Evolutionary conservation across 805 yeast genomes (phyloP), one percentile per base, ranked within the genome.

Genomic region (Ogataea siamensis): DNA sequence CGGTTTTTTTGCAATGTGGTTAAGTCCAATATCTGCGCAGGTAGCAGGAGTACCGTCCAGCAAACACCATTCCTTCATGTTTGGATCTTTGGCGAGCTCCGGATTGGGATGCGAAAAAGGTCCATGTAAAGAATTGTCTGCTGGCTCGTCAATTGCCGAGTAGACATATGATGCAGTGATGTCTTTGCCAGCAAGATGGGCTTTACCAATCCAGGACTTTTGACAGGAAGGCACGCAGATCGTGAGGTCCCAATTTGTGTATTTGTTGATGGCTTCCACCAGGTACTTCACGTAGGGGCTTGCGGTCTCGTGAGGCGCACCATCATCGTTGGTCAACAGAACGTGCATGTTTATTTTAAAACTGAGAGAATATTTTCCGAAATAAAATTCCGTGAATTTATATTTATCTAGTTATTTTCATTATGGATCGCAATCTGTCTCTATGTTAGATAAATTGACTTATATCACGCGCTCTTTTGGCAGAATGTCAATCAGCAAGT

Each of bases 171-270:
- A 67, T 1, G 83, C 75, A 2, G 76, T 64, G 27, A 83, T 66
- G 18, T 76, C 73, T 46, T 74, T 72, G 5, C 87, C 91, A 0
- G 94, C 94, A 54, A 93, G 79, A 66, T 89, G 97, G 5, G 99
- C 98, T 60, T 93, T 93, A 24, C 96, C 96, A 40, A 88, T 91
- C 99, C 99, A 93, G 10, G 97, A 89, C 51, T 93, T 69, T 52
- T 76, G 81, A 40, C 87, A 95, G 37, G 79, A 74, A 9, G 99
- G 99, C 3, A 93, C 82, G 18, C 83, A 88, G 14, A 89, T 79
- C 16, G 88, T 78, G 21, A 89, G 63, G 18, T 83, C 76, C 98
- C 98, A 91, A 56, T 86, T 78, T 5, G 96, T 86, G 37, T 67
- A 51, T 28, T 68, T 57, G 30, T 58, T 57, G 31, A 89, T 69